A percentile compares a stretch with the other conserved stretches of the same genome.
These are phyloP conservation scores for Centrapalus pauciflorus DNA, from an alignment of 129 eudicot species.

Conservation along the genomic window DNA sequence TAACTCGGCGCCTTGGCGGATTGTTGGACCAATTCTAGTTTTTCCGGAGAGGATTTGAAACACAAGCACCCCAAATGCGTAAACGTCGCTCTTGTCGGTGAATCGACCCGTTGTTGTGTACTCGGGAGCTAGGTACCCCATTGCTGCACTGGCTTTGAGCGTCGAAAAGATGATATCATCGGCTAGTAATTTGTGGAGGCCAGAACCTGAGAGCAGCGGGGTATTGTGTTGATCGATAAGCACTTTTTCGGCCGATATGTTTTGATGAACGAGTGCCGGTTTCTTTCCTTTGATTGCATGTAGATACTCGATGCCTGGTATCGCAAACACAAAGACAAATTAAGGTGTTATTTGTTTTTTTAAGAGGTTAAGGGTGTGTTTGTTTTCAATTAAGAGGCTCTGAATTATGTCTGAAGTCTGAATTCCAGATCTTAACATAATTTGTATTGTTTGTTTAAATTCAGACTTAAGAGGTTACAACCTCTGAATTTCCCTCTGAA, in stretches of 20 bases:
- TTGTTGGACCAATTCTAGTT: constrained; percentile 35
- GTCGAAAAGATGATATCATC: constrained; percentile 80
- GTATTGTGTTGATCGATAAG: constrained; percentile 59
- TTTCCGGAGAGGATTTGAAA: constrained; percentile 80
- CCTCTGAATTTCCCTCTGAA: too few species aligned
- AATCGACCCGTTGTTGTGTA: constrained; percentile 86
- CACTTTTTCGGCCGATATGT: constrained; percentile 83
- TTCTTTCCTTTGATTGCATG: constrained; percentile 56
- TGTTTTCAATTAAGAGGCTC: too few species aligned
- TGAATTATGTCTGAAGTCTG: too few species aligned
- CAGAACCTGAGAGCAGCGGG: constrained; percentile 72
- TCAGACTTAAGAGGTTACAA: too few species aligned
- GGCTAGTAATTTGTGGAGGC: constrained; percentile 81
- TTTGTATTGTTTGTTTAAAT: too few species aligned
- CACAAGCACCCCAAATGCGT: constrained; percentile 73
- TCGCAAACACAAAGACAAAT: background rate
- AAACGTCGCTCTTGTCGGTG: constrained; percentile 84
- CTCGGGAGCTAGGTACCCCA: constrained; percentile 97
- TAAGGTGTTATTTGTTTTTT: background rate
- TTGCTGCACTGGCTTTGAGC: constrained; percentile 88
- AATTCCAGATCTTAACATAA: too few species aligned
- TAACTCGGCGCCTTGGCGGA: constrained; percentile 65
- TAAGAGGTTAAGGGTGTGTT: too few species aligned
- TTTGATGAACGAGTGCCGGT: constrained; percentile 66
- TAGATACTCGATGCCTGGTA: constrained; percentile 66